Conservation (phyloP, 176 grass and related monocot species). For the Aegilops longissima region DNA sequence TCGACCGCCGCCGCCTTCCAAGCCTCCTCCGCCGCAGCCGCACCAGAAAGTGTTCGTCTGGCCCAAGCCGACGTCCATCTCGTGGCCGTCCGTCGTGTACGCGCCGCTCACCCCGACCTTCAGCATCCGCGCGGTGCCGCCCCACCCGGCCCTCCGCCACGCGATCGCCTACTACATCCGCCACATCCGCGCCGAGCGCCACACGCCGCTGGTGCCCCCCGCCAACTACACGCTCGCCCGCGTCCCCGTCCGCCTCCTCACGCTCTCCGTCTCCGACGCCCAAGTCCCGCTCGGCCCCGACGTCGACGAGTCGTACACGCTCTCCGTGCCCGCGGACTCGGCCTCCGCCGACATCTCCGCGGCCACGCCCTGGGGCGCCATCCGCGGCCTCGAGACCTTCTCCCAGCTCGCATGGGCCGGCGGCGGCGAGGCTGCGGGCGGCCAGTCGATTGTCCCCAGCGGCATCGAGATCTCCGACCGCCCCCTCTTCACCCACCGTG, state of each 20-base stretch:
- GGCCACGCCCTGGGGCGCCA: conserved; percentile 71
- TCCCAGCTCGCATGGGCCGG: conserved; percentile 61
- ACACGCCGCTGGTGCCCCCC: conserved; percentile 56
- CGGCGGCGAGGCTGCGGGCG: conserved; percentile 2
- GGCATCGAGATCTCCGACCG: conserved; percentile 67
- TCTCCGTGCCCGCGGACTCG: conserved; percentile 46
- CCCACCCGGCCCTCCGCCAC: conserved; percentile 57
- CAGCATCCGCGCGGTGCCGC: conserved; percentile 49
- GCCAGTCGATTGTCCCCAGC: conserved; percentile 38
- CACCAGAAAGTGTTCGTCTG: conserved; percentile 56
- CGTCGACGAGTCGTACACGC: conserved; percentile 80
- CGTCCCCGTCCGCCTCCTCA: conserved; percentile 37
- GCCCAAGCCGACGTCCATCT: conserved; percentile 73
- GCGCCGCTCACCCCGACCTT: conserved; percentile 64
- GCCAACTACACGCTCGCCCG: conserved; percentile 35
- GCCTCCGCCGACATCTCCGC: conserved; percentile 51
- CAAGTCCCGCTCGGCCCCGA: conserved; percentile 50
- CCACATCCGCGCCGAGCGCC: conserved; percentile 69
- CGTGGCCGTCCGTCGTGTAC: conserved; percentile 47
- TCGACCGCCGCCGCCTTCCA: background rate
- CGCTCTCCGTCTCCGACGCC: conserved; percentile 62
- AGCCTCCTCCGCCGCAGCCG: background rate
- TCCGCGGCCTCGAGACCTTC: conserved; percentile 87
- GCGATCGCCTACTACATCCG: conserved; percentile 67
- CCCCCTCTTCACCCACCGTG: conserved; percentile 70